These are phyloP conservation scores for Handroanthus guayacan DNA, from an alignment of 257 asterid genomes.

Conservation along the genomic window DNA sequence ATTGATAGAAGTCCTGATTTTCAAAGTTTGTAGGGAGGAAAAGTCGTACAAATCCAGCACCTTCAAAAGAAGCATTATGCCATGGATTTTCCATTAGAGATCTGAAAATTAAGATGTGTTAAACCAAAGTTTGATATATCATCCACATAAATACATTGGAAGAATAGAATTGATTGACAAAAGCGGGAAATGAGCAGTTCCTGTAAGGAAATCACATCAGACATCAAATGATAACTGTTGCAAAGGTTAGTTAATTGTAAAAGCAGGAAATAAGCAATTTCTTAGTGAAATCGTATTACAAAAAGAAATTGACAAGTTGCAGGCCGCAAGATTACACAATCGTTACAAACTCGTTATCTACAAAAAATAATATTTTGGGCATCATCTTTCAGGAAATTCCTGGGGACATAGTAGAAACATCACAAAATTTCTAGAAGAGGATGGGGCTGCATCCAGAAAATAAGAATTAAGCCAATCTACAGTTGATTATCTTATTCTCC, in stretches of 20 bases:
- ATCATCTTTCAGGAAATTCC: not conserved
- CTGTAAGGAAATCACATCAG: conserved; percentile 26
- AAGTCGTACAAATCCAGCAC: conserved; percentile 89
- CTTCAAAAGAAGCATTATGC: conserved; percentile 97
- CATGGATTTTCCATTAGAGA: conserved; percentile 92
- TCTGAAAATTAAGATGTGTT: conserved; percentile 57
- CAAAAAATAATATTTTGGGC: not conserved
- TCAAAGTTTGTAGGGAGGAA: conserved; percentile 93
- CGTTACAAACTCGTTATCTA: not conserved
- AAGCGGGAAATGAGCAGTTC: conserved; percentile 26
- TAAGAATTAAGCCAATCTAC: not conserved
- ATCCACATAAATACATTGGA: conserved; percentile 4
- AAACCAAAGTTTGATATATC: conserved; percentile 28
- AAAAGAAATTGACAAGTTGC: conserved; percentile 11
- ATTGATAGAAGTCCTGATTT: conserved; percentile 81
- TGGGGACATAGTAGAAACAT: not conserved
- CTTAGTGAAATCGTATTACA: not conserved
- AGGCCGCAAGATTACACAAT: not conserved
- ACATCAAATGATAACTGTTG: conserved; percentile 19
- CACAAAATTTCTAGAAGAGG: not conserved
- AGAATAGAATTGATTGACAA: not conserved
- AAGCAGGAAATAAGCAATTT: conserved; percentile 26
- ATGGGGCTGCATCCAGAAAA: not conserved
- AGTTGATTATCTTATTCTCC: not conserved
- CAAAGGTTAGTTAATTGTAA: conserved; percentile 18